Conservation (phyloP, 805 yeast species). For the Ogataea glucozyma region DNA sequence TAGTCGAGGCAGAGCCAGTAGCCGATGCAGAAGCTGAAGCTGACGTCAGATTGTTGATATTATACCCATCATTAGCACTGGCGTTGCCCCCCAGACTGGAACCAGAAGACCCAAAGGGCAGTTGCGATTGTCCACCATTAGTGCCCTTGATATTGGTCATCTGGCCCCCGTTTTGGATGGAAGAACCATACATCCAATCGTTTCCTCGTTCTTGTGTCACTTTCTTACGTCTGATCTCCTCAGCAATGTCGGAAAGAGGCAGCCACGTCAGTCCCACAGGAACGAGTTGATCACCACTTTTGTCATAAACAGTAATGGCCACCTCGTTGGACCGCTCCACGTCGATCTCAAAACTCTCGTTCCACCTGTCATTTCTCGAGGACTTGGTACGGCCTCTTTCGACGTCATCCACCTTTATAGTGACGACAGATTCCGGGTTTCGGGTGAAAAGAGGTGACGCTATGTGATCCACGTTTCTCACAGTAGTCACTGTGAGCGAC, state of each 20-base stretch:
- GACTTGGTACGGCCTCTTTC: conserved; percentile 74
- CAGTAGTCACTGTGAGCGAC: conserved; percentile 68
- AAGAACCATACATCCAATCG: conserved; percentile 80
- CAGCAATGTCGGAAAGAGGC: conserved; percentile 85
- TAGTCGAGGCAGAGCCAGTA: conserved; percentile 14
- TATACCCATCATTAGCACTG: conserved; percentile 13
- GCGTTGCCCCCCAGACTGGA: conserved; percentile 12
- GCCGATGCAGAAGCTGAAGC: conserved; percentile 17
- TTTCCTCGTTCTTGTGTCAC: conserved; percentile 77
- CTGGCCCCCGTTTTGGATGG: conserved; percentile 36
- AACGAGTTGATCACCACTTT: conserved; percentile 58
- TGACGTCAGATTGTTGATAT: conserved; percentile 9
- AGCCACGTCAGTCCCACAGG: conserved; percentile 96
- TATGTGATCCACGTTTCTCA: conserved; percentile 90
- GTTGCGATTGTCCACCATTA: too few species aligned
- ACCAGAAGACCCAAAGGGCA: conserved; percentile 9
- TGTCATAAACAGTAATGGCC: conserved; percentile 85
- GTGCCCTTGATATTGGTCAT: conserved; percentile 7
- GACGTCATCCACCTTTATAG: conserved; percentile 86
- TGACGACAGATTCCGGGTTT: conserved; percentile 75
- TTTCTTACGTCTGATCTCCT: conserved; percentile 88
- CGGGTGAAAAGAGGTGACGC: conserved; percentile 78
- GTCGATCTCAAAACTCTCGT: conserved; percentile 75
- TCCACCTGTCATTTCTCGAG: conserved; percentile 77
- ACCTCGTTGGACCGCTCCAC: conserved; percentile 92